Evolutionary conservation across 768 basidiomycete genomes (phyloP), one percentile per base, ranked within the genome.

Genomic region (Lyophyllum decastes): DNA sequence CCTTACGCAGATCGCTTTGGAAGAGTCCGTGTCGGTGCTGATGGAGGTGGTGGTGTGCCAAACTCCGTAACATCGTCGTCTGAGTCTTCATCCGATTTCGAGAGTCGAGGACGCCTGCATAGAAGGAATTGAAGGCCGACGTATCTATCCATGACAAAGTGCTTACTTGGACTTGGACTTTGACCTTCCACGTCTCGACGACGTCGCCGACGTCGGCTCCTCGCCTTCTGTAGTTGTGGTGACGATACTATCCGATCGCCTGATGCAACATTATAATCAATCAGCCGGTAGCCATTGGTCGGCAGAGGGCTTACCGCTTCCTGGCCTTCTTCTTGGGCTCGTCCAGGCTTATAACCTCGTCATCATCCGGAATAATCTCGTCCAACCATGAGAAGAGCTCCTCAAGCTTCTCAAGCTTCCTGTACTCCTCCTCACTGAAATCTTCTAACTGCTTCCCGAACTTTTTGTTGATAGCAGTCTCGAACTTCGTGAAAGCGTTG

Each of bases 401-500:
- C 40, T 83, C 79, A 25, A 90, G 78, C 26, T 83, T 75, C 52
- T 86, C 82, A 2, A 92, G 75, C 54, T 87, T 77, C 57, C 87
- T 75, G 57, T 83, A 86, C 43, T 92, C 88, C 38, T 83, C 87
- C 65, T 91, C 89, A 58, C 79, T 84, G 68, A 92, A 88, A 57
- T 80, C 81, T 58, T 86, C 85, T 12, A 94, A 74, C 63, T 89
- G 85, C 53, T 83, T 79, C 35, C 85, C 83, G 60, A 87, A 94
- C 64, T 85, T 87, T 77, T 92, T 94, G 49, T 73, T 70, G 43
- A 97, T 75, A 4, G 75, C 58, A 0, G 78, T 68, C 30, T 91
- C 86, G 66, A 96, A 95, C 60, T 86, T 87, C 22, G 71, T 74
- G 49, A 96, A 77, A 0, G 92, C 87, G 58, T 88, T 94, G 43